Conservation (phyloP, 1,284 basidiomycete species). For the Cutaneotrichosporon cutaneum region DNA sequence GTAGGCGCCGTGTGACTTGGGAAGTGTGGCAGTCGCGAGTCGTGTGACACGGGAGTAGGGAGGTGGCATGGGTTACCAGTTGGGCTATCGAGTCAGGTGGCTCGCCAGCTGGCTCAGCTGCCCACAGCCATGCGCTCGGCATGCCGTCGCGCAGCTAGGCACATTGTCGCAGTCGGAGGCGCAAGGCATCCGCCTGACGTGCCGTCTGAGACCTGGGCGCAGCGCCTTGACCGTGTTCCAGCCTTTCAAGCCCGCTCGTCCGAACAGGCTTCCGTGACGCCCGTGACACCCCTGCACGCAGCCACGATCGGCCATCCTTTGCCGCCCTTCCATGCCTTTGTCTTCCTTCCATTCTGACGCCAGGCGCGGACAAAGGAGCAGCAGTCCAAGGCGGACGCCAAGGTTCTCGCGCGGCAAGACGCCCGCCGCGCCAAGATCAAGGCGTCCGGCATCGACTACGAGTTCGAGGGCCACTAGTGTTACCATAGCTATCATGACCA, state of each 20-base stretch:
- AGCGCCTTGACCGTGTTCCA: too few species aligned
- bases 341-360: slow-evolving; percentile 9
- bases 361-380: slow-evolving; percentile 75
- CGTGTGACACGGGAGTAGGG: too few species aligned
- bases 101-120: not conserved
- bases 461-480: slow-evolving; percentile 62
- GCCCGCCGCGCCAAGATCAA: slow-evolving; percentile 75
- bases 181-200: too few species aligned
- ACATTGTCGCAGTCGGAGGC: not conserved
- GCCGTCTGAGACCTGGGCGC: not conserved
- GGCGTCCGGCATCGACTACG: slow-evolving; percentile 83
- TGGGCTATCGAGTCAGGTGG: not conserved
- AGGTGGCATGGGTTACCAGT: not conserved
- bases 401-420: slow-evolving; percentile 74
- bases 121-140: not conserved
- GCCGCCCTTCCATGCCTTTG: not conserved
- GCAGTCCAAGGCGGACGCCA: slow-evolving; percentile 63
- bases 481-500: not conserved
- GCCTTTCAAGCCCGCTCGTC: too few species aligned
- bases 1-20: too few species aligned
- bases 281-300: not conserved
- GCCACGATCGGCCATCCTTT: not conserved
- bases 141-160: not conserved
- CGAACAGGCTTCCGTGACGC: too few species aligned
- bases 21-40: too few species aligned